phyloP scores from a whole-genome alignment of 1,284 basidiomycete genomes.

The Tranzscheliella williamsii region DNA sequence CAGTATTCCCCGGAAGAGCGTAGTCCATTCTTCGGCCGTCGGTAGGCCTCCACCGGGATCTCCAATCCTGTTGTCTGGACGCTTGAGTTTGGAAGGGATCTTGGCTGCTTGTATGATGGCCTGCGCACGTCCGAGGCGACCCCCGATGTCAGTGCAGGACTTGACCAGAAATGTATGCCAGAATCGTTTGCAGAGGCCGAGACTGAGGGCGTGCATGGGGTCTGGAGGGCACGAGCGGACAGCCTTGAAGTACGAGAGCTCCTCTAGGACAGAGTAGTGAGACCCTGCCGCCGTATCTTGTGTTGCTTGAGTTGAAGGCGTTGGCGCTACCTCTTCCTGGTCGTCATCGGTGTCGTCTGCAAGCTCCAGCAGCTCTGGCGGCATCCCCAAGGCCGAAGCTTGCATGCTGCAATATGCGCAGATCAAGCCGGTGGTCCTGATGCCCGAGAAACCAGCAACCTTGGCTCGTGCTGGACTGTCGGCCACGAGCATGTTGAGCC shows the following conservation, averaged over 20 bases:
- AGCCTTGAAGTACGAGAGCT: conserved; percentile 3
- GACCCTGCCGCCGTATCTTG: not conserved
- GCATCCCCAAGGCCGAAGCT: not conserved
- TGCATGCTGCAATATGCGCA: not conserved
- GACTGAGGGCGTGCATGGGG: conserved; percentile 4
- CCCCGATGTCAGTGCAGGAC: not conserved
- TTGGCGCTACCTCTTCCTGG: not conserved
- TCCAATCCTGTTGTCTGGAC: not conserved
- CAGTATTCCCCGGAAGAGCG: not conserved
- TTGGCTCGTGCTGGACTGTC: conserved; percentile 1
- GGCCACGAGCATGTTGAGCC: conserved; percentile 1
- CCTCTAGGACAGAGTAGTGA: not conserved
- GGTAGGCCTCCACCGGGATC: not conserved
- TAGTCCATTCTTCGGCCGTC: not conserved
- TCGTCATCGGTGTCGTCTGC: too few relatives aligned
- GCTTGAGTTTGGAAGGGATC: not conserved
- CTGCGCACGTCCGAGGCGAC: not conserved
- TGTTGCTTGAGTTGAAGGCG: not conserved
- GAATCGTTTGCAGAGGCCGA: conserved; percentile 7
- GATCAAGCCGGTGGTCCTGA: not conserved
- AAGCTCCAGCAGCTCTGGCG: not conserved
- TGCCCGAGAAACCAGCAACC: not conserved
- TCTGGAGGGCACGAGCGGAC: not conserved
- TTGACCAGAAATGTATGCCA: conserved; percentile 2
- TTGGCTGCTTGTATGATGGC: not conserved